Evolutionary conservation across 192 early-diverging fungal genomes (phyloP).

Genomic region (Coemansia nantahalensis): DNA sequence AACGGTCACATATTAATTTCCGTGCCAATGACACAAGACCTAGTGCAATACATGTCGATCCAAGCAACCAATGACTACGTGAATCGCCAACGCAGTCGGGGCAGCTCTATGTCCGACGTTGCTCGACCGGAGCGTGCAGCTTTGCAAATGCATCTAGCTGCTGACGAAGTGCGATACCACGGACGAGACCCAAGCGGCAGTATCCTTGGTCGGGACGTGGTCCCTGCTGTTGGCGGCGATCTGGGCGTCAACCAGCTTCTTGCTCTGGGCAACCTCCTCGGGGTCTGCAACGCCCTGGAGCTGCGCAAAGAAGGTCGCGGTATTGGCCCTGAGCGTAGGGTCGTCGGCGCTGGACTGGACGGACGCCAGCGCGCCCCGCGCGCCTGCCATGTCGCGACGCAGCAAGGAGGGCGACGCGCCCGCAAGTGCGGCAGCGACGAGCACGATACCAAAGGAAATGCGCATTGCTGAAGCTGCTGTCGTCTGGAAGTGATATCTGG

Average conservation of each 20-base stretch:
- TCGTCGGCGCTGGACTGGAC: constrained; percentile 28
- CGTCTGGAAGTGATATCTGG: too few relatives aligned
- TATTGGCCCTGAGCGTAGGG: constrained; percentile 25
- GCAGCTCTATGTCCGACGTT: too few relatives aligned
- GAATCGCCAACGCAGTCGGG: too few relatives aligned
- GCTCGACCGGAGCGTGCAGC: too few relatives aligned
- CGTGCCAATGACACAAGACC: too few relatives aligned
- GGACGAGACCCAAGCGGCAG: constrained; percentile 30
- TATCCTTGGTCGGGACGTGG: constrained; percentile 24
- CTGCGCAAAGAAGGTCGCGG: constrained; percentile 30
- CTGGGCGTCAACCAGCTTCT: constrained; percentile 35
- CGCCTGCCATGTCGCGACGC: constrained; percentile 32
- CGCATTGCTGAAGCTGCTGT: constrained; percentile 16
- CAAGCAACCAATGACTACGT: too few relatives aligned
- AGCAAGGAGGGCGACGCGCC: constrained; percentile 3
- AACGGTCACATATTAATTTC: too few relatives aligned
- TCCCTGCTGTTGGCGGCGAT: constrained; percentile 26
- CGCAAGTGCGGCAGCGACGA: constrained; percentile 9
- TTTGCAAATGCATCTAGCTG: not conserved
- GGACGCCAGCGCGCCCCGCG: constrained; percentile 12
- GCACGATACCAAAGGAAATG: constrained; percentile 5
- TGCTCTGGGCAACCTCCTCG: constrained; percentile 9
- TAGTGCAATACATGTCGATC: too few relatives aligned
- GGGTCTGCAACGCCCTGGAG: constrained; percentile 16
- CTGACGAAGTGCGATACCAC: constrained; percentile 21